Evolutionary conservation across 2,329 filamentous ascomycete genomes (phyloP), one percentile per base, ranked within the genome.

Genomic region (Botrytis medusae): DNA sequence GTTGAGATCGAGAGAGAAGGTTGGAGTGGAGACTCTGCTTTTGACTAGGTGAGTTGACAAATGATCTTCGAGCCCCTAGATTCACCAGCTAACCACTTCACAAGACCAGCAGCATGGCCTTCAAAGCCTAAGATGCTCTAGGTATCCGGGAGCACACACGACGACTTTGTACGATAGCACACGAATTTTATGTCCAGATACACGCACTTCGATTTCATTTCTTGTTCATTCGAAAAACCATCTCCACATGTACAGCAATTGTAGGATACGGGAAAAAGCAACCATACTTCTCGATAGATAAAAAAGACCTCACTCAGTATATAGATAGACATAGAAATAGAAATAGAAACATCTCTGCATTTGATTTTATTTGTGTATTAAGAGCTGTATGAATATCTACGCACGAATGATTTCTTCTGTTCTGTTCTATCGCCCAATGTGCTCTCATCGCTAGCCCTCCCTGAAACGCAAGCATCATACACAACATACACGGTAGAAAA

Each of bases 1-100:
- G 84, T 76, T 86, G 51, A 77, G 78, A 61, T 78, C 79, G 20
- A 83, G 81, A 74, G 76, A 82, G 71, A 81, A 80, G 64, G 75
- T 73, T 12, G 72, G 77, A 69, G 71, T 79, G 37, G 77, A 80
- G 74, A 76, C 73, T 68, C 72, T 82, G 48, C 75, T 83, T 68
- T 76, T 82, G 48, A 81, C 79, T 16, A 80, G 84, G 84, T 80
- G 77, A 77, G 72, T 57, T 12, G 20, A 34, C 46, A 14, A 2
- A 71, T 32, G 54, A 46, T 59, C 59, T 59, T 29, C 16, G n/a
- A 29, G n/a, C 6, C 34, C 16, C 8, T 20, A 4, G 20, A 22
- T 29, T 18, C 22, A 1, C 18, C 9, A 44, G 42, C 77, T 77
- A 61, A 79, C 71, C 25, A 37, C 54, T 25, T 25, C 14, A 25